Conservation (phyloP, 176 grass and related monocot species). For the Oryza glaberrima region DNA sequence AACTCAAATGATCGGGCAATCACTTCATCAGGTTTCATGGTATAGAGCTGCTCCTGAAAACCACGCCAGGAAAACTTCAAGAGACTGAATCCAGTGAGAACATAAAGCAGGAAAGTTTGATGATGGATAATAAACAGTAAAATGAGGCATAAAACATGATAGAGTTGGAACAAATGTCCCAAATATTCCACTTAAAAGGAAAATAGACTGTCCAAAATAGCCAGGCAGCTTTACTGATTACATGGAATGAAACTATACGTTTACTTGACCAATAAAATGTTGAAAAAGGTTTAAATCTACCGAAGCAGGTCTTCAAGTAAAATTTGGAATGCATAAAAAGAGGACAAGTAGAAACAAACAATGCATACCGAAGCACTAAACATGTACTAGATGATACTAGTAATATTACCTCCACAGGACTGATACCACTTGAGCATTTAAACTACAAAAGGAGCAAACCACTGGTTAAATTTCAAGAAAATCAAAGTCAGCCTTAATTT, state of each 20-base stretch:
- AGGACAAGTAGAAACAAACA: neutral
- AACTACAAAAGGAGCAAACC: constrained; percentile 72
- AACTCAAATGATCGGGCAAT: constrained; percentile 55
- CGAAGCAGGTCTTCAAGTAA: no score
- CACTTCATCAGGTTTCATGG: constrained; percentile 75
- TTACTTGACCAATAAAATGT: neutral
- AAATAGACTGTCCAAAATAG: no score
- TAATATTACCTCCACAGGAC: constrained; percentile 66
- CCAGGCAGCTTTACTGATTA: no score
- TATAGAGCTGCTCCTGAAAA: constrained; percentile 82
- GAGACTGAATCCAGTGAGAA: neutral
- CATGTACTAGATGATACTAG: neutral
- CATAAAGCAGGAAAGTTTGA: constrained; percentile 2
- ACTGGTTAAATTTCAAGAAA: constrained; percentile 32
- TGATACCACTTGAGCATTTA: constrained; percentile 67
- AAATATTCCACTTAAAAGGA: neutral
- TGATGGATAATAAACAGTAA: constrained; percentile 6
- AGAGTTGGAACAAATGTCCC: neutral
- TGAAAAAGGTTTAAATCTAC: neutral
- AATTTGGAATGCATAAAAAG: constrained; percentile 15
- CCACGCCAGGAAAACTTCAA: constrained; percentile 13
- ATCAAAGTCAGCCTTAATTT: neutral
- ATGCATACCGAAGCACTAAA: neutral
- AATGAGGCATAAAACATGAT: constrained; percentile 13
- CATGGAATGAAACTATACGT: no score